Base-by-base conservation (phyloP, 2,329 filamentous ascomycete species). In the Lecanicillium sp. region DNA sequence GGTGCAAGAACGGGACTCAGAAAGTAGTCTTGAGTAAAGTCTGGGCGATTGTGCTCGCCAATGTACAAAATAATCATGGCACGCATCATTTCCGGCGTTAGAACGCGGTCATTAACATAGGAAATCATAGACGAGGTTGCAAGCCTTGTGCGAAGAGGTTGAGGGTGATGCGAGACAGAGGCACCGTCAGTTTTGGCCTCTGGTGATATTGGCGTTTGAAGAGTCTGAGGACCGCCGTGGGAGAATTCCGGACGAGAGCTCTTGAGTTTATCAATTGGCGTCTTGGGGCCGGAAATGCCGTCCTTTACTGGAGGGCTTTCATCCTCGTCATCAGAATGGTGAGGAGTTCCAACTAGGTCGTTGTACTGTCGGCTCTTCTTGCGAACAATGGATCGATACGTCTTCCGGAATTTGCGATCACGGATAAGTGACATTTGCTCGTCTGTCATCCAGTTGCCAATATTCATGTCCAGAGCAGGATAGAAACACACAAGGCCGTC, bases 21-120 rank as follows among this genome's bases (percentile, higher is more conserved):
- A 0, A 95, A 74, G 56, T 88, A 95, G 59, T 98, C 90, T 6
- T 85, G 86, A 19, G 78, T 78, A 58, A 98, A 96, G 56, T 96
- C 88, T 0, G 92, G 92, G 1, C 89, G 82, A 58, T 92, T 86
- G 56, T 95, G 85, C 0, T 89, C 88, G 1, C 92, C 92, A 40
- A 98, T 85, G 58, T 98, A 98, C 4, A 98, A 71, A 48, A 98
- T 94, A 48, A 98, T 95, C 89, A 98, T 96, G 46, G 89, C 87
- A 22, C 92, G 84, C 83, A 96, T 95, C 87, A 96, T 95, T 60
- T 98, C 92, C 0, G 92, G 90, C 0, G 87, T 90, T 12, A 98
- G 71, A 19, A 98, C 85, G 19, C 92, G 83, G 59, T 98, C 92
- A 58, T 94, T 92, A 60, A 95, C 94, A 62, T 96, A 96, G 0